Percentiles rank a stretch among this genome's conserved stretches.
Conservation (phyloP, 2,329 filamentous ascomycete genomes). For the Curvularia eragrostidis region DNA sequence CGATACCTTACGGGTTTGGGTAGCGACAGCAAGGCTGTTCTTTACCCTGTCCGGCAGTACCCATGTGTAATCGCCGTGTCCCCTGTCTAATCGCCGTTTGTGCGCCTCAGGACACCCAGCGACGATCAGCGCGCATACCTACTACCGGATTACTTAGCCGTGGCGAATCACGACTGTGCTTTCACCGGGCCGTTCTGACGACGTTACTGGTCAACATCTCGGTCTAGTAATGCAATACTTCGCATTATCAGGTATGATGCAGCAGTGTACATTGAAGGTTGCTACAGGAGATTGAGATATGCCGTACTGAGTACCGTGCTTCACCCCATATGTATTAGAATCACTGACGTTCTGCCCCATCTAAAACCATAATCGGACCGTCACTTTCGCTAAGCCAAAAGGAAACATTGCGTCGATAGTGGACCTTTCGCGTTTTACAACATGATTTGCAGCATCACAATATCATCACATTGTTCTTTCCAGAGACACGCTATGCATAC, state of each 20-base stretch:
- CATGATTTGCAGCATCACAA: neutral
- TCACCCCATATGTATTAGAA: neutral
- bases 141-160: neutral
- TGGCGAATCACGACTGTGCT: neutral
- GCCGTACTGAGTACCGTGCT: neutral
- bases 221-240: neutral
- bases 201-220: neutral
- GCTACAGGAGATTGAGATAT: neutral
- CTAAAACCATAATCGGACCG: neutral
- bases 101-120: neutral
- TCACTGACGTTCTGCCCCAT: neutral
- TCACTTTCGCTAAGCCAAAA: neutral
- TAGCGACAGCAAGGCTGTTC: slow-evolving; percentile 4
- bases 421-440: neutral
- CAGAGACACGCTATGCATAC: neutral
- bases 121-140: neutral
- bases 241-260: neutral
- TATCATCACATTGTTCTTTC: neutral
- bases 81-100: neutral
- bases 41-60: neutral
- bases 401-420: neutral
- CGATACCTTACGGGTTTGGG: neutral
- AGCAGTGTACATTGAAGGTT: neutral
- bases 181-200: neutral
- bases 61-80: neutral